Percentiles rank a stretch among this genome's conserved stretches.
Conservation (phyloP, 1,284 basidiomycete species). For the Tylopilus sp. region DNA sequence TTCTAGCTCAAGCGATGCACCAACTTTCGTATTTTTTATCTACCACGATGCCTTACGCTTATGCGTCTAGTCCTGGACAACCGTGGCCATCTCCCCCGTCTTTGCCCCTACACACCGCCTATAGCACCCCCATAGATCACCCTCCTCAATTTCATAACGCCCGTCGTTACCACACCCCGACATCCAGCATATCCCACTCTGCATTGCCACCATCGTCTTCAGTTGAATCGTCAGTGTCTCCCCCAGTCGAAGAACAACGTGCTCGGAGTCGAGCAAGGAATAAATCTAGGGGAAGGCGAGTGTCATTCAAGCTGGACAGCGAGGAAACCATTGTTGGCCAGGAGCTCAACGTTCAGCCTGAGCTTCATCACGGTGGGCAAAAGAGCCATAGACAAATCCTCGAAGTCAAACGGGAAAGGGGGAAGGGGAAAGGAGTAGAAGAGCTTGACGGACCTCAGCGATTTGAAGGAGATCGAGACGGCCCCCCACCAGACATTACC, state of each 20-base stretch:
- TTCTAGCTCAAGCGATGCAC: conserved; percentile 32
- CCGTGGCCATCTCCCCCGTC: conserved; percentile 18
- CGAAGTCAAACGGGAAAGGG: conserved; percentile 16
- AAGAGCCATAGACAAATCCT: conserved; percentile 10
- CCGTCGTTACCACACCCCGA: conserved; percentile 20
- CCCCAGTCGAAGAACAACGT: conserved; percentile 19
- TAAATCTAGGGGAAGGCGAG: conserved; percentile 26
- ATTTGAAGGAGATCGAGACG: conserved; percentile 15
- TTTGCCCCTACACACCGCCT: conserved; percentile 7
- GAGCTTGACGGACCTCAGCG: conserved; percentile 3
- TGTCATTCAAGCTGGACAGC: conserved; percentile 29
- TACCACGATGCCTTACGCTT: conserved; percentile 28
- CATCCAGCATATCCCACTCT: conserved; percentile 21
- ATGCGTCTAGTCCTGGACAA: conserved; percentile 15
- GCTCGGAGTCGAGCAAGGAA: conserved; percentile 19
- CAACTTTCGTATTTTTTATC: conserved; percentile 32
- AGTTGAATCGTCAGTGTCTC: conserved; percentile 16
- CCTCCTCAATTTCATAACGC: conserved; percentile 8
- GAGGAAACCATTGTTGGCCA: conserved; percentile 5
- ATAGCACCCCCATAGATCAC: conserved; percentile 16
- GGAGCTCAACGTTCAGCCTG: conserved; percentile 10
- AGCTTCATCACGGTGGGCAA: conserved; percentile 4
- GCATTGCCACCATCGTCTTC: conserved; percentile 26
- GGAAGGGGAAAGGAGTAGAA: conserved; percentile 14
- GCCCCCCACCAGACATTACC: conserved; percentile 8